phyloP scores from a whole-genome alignment of 306 rosid species.

The Rosa lucieae region DNA sequence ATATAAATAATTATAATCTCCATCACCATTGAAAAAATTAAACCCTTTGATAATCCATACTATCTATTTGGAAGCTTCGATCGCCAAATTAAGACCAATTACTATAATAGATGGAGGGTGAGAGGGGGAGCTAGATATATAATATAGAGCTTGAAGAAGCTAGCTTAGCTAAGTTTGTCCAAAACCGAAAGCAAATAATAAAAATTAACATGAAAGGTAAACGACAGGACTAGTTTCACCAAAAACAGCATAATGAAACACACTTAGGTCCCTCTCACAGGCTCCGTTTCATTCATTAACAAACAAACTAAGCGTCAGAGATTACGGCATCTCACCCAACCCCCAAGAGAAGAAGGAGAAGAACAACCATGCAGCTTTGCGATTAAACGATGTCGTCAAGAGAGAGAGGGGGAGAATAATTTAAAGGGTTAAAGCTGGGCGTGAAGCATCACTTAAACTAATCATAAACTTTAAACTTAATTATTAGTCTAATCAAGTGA shows the following conservation, averaged over 20 bases:
- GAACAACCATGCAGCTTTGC: slow-evolving; percentile 5
- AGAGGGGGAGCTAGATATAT: neutral
- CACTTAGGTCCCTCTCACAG: slow-evolving; percentile 7
- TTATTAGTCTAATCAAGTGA: slow-evolving; percentile 4
- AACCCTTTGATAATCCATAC: neutral
- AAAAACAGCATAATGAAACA: slow-evolving; percentile 12
- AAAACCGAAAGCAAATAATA: slow-evolving; percentile 5
- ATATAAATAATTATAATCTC: neutral
- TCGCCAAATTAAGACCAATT: neutral
- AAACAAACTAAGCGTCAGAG: slow-evolving; percentile 27
- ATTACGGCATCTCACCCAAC: slow-evolving; percentile 41
- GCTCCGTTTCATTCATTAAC: neutral
- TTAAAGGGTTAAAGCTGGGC: slow-evolving; percentile 11
- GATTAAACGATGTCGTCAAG: slow-evolving; percentile 22
- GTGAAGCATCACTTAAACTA: neutral
- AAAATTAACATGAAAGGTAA: slow-evolving; percentile 5
- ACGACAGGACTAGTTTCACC: neutral
- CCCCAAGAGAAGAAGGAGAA: neutral
- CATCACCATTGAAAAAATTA: neutral
- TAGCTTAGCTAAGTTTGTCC: slow-evolving; percentile 13
- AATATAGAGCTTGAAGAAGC: slow-evolving; percentile 1
- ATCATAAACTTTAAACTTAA: neutral
- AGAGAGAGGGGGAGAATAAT: neutral
- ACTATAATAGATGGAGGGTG: neutral
- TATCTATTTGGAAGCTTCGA: slow-evolving; percentile 6